Evolutionary conservation across 2,329 filamentous ascomycete genomes (phyloP).

Genomic region (Ambrosiella cleistominuta): DNA sequence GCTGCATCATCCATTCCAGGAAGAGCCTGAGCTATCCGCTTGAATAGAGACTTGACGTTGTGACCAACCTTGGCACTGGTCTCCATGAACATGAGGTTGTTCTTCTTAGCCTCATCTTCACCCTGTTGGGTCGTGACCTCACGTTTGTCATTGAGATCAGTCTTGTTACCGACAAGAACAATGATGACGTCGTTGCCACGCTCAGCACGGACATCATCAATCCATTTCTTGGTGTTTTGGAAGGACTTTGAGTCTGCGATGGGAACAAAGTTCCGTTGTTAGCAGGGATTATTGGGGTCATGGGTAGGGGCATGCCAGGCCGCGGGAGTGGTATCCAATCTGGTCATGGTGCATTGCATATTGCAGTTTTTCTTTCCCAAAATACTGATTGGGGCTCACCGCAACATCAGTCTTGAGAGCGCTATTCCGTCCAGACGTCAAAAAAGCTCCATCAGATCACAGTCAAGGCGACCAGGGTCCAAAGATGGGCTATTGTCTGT

Average conservation of each 20-base stretch:
- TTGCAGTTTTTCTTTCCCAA: conserved; percentile 1
- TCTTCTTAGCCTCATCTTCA: conserved; percentile 95
- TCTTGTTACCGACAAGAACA: conserved; percentile 97
- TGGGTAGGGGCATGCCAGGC: background rate
- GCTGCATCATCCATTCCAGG: conserved; percentile 90
- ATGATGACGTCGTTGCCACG: conserved; percentile 98
- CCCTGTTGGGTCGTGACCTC: conserved; percentile 94
- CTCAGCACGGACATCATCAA: conserved; percentile 92
- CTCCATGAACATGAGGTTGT: conserved; percentile 97
- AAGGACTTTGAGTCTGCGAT: conserved; percentile 72
- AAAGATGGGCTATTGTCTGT: background rate
- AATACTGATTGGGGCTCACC: background rate
- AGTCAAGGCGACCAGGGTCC: background rate
- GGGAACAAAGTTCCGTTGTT: background rate
- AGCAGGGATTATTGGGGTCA: background rate
- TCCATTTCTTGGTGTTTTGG: conserved; percentile 98
- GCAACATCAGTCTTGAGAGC: background rate
- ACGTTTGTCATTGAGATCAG: conserved; percentile 92
- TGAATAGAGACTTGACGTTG: conserved; percentile 95
- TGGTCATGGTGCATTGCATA: background rate
- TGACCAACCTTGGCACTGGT: conserved; percentile 95
- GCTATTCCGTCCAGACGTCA: background rate
- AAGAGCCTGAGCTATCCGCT: conserved; percentile 92
- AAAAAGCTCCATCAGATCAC: background rate
- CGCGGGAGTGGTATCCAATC: background rate